Evolutionary conservation across 2,329 filamentous ascomycete species (phyloP), one percentile per base, ranked within the genome.

Genomic region (Rutstroemia sp.): DNA sequence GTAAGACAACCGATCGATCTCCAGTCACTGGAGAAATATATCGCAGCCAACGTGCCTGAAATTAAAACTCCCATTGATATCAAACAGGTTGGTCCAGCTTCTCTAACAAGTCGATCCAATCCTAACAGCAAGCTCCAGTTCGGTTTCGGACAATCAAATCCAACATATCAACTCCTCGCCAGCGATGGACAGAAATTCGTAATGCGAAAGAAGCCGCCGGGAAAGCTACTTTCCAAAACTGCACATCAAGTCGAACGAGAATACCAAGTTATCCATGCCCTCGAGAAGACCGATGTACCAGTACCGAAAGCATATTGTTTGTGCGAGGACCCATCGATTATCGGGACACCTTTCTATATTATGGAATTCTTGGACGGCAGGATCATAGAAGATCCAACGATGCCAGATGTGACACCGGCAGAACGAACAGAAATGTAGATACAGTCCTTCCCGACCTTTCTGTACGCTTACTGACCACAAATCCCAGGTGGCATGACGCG

Each of bases 181-280:
- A 78, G 83, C 62, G 78, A 84, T 69, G 83, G 85, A 52, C 72
- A 77, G 64, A 84, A 85, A 69, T 96, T 86, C 74, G 94, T 99
- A 37, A 81, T 97, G 77, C 90, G 94, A 71, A 97, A 99, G 81
- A 97, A 97, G 75, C 94, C 94, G 0, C 92, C 94, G n/a, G 94
- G 94, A 62, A 85, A 87, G 74, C 85, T 99, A 41, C 80, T 97
- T 50, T 96, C 90, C 66, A 90, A 91, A 75, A 92, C 92, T 2
- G 94, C 94, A 9, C 94, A 99, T 76, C 88, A 92, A 71, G 92
- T 99, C 67, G 94, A 99, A 75, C 88, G 94, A 66, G 94, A 99
- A 74, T 94, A 94, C 75, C 85, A 87, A 67, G 88, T 97, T 68
- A 88, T 97, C 68, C 83, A 89, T 70, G 92, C 92, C 2, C 79